Evolutionary conservation across 805 yeast species (phyloP), one percentile per base, ranked within the genome.

Genomic region (Yarrowia osloensis): DNA sequence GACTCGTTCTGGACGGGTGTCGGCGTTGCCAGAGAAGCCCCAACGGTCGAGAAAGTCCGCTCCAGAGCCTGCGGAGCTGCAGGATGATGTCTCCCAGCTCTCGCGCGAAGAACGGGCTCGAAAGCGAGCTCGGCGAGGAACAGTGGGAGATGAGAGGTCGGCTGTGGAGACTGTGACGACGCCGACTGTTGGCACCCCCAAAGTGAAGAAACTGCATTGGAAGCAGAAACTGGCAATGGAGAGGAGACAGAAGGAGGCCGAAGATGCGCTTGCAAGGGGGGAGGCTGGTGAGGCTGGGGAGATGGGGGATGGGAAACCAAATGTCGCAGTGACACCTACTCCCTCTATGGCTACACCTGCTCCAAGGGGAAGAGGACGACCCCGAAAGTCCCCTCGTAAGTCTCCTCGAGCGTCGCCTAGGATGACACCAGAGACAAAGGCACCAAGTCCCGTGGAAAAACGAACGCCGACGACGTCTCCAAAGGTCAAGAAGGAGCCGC

Each of bases 161-260:
- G 9, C 9, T 4, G 17, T 28, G 2, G 13, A 28, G 22, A 4
- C 29, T 3, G 2, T 0, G 12, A 19, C 5, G 12, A 12, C 29
- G 2, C 11, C 50, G 3, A 5, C 39, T 11, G 15, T 29, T 6
- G 33, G 31, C 6, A 9, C 54, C 11, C 57, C 40, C 5, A 33
- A 33, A 19, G 57, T 31, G 57, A 50, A 33, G 12, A 50, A 33
- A 11, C 26, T 50, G 29, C 57, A 50, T 21, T 50, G 57, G 57
- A 50, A 50, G 40, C 40, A 50, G 15, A 50, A 22, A 5, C 40
- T 50, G 40, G 57, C 40, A 2, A 8, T 50, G 40, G 57, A 50
- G 29, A 33, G 28, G 21, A 31, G 24, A 12, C 24, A 49, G 54
- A n/a, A 26, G 37, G 37, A 49, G 33, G 21, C 21, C 2, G 33